Base-by-base conservation (phyloP, 2,329 filamentous ascomycete genomes). In the Colletotrichum paranaense region DNA sequence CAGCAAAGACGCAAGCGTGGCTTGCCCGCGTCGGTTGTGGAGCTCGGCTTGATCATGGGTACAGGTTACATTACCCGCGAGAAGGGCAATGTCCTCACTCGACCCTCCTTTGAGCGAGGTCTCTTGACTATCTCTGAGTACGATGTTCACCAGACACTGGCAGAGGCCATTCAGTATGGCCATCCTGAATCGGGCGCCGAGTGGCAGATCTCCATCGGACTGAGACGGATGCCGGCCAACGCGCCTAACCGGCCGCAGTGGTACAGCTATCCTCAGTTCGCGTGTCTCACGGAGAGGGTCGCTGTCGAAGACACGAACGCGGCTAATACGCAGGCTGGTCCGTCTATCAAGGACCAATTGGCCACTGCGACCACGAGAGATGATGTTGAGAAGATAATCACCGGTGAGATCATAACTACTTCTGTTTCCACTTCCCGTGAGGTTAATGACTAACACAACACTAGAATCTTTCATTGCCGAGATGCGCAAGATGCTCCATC, bases 61-160 rank as follows among this genome's bases (percentile, higher is more conserved):
- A 74, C 83, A 1, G 87, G 87, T 0, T 86, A 84, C 74, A 78
- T 86, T n/a, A 74, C 73, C 2, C 75, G 75, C 14, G 19, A 53
- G 56, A 69, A 75, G 56, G 38, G 66, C 24, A 59, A 64, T 26
- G 70, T 73, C 14, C 59, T 65, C 4, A 49, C 63, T 38, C 74
- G 56, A 63, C 67, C 53, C 53, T 63, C 24, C 52, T 63, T 53
- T 69, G 60, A 72, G 7, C 62, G 63, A 14, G 62, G 62, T 4
- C 63, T 72, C 22, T 73, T 75, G 67, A 62, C 59, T 0, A 28
- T 79, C 9, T 75, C 72, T 0, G 77, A 78, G 68, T 67, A 72
- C 0, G 85, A 86, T 22, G 77, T 86, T 5, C 84, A 85, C 68
- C 78, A 83, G 8, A 73, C 82, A 22, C 84, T 87, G 60, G 83